Evolutionary conservation across 1,284 basidiomycete genomes (phyloP), one percentile per base, ranked within the genome.

Genomic region (Flammula alnicola): DNA sequence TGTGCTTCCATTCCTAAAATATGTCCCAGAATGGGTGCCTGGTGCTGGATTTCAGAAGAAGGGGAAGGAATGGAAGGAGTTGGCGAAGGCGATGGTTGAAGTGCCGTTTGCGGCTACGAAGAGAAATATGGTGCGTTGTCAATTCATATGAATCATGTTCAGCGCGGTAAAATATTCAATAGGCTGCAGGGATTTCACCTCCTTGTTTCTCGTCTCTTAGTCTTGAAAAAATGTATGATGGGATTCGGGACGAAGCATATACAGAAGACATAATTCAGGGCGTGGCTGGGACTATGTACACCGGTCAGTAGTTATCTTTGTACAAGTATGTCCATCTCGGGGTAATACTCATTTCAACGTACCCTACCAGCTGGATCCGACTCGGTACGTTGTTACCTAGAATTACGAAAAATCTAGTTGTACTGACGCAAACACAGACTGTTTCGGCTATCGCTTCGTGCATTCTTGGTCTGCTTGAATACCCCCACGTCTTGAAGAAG

Each of bases 391-490:
- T n/a, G n/a, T n/a, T n/a, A n/a, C n/a, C n/a, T n/a, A n/a, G n/a
- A n/a, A n/a, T n/a, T n/a, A n/a, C n/a, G n/a, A n/a, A n/a, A n/a
- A n/a, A n/a, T n/a, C n/a, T n/a, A n/a, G n/a, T n/a, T n/a, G n/a
- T n/a, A n/a, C n/a, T n/a, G n/a, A 17, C 8, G 11, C 12, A 5
- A n/a, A 5, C 20, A 8, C 35, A 67, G 64, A 66, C 63, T 7
- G 53, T 63, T 6, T 57, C 67, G 12, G 49, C 58, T 3, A 31
- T 67, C 6, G 37, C 44, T 1, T 56, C 63, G 7, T 45, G 35
- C 23, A 35, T 71, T 10, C 55, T 72, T n/a, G 64, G 60, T 12
- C 63, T 74, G 58, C 44, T 65, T n/a, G n/a, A n/a, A n/a, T n/a
- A n/a, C n/a, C n/a, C n/a, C n/a, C n/a, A n/a, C n/a, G n/a, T n/a